Conservation (phyloP, 2,329 filamentous ascomycete species). For the Epicoccum nigrum region DNA sequence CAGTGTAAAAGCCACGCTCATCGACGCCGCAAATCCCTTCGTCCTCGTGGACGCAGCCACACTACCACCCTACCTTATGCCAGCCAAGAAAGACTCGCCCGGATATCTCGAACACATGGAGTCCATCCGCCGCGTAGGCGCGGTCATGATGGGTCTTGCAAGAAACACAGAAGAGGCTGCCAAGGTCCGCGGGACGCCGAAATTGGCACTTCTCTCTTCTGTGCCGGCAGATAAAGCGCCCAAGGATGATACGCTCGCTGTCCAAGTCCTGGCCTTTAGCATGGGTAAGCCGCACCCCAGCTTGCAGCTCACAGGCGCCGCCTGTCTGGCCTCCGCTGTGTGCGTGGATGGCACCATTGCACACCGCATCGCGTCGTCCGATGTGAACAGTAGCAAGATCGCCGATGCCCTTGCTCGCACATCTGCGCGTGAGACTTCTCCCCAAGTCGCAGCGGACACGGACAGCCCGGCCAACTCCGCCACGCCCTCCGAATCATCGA, state of each 20-base stretch:
- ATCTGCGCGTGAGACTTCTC: background rate
- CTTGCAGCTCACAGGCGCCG: constrained; percentile 43
- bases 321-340: constrained; percentile 37
- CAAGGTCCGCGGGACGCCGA: constrained; percentile 62
- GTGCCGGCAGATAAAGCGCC: background rate
- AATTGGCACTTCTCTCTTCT: constrained; percentile 61
- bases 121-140: constrained; percentile 61
- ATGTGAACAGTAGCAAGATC: background rate
- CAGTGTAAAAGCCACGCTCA: constrained; percentile 58
- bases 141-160: constrained; percentile 65
- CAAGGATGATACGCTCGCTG: constrained; percentile 11
- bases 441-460: background rate
- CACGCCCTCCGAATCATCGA: background rate
- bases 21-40: constrained; percentile 69
- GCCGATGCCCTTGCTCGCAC: background rate
- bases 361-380: constrained; percentile 15
- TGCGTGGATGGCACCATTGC: constrained; percentile 39
- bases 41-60: constrained; percentile 63
- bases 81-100: constrained; percentile 46
- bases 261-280: constrained; percentile 35
- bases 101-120: constrained; percentile 59
- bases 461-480: background rate
- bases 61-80: constrained; percentile 59
- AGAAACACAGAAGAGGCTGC: constrained; percentile 42
- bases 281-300: constrained; percentile 44